Evolutionary conservation across 768 basidiomycete genomes (phyloP), one percentile per base, ranked within the genome.

Genomic region (Serendipita sp.): DNA sequence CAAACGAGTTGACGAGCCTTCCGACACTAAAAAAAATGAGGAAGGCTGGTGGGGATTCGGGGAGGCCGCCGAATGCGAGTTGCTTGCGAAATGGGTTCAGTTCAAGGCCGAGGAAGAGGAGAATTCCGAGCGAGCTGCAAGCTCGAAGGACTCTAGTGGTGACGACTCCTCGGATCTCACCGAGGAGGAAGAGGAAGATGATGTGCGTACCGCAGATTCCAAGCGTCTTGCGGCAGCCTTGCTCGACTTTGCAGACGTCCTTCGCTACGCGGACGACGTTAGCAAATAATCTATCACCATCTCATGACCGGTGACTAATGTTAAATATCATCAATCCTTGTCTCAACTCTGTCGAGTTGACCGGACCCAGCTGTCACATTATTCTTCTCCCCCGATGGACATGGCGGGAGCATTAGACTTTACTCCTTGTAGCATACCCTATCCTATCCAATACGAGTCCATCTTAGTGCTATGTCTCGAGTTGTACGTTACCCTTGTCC

Each of bases 31-130:
- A 20, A 34, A 58, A 24, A 20, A 24, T 1, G 26, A 24, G 24
- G 53, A 58, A 34, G 30, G 53, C 53, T 58, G 53, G 53, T 58
- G 3, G 53, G 53, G 53, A 58, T 58, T 58, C 30, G 53, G 53
- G 4, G 53, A 58, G 30, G 33, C 53, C 28, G 53, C 53, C 33
- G 53, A 58, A 33, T 34, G 24, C 53, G 31, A 58, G 33, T 34
- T 58, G 26, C 53, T 58, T n/a, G 53, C 53, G 13, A 58, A 58
- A n/a, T 58, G 53, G 53, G 11, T 58, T 31, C 53, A 58, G 30
- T 58, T 28, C 26, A 22, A 31, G 9, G 30, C 24, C 9, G 26
- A 58, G n/a, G 24, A 58, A 20, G 26, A 7, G n/a, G 26, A 48
- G 9, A n/a, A 48, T 5, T 9, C 45, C 26, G 45, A 48, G 20